Conservation (phyloP, 495 filamentous ascomycete genomes). For the Penicillium bovifimosum region DNA sequence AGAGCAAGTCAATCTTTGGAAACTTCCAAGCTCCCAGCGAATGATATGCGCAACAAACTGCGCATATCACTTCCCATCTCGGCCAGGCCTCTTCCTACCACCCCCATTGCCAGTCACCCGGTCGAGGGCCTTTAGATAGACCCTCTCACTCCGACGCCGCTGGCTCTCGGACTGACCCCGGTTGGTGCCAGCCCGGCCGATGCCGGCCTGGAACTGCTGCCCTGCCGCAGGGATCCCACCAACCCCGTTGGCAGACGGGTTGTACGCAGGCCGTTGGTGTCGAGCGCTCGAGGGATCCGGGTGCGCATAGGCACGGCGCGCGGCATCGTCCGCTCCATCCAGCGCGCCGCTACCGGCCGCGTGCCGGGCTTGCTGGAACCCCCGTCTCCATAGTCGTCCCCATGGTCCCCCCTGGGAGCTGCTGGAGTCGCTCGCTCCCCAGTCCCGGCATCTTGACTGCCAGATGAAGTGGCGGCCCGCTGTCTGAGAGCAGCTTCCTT, state of each 20-base stretch:
- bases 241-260: not conserved
- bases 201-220: not conserved
- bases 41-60: too few species aligned
- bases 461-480: not conserved
- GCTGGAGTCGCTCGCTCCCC: too few species aligned
- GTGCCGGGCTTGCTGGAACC: too few species aligned
- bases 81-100: constrained; percentile 10
- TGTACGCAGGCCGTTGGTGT: too few species aligned
- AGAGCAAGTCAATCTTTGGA: too few species aligned
- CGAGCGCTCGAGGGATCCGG: too few species aligned
- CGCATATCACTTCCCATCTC: not conserved
- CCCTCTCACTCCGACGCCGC: constrained; percentile 7
- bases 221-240: not conserved
- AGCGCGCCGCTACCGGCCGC: not conserved
- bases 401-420: too few species aligned
- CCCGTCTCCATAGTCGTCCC: too few species aligned
- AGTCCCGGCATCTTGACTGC: not conserved
- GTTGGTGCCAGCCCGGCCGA: constrained; percentile 5
- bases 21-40: too few species aligned
- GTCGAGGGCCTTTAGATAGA: not conserved
- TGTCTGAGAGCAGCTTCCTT: constrained; percentile 4
- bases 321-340: not conserved
- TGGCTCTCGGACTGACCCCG: constrained; percentile 10
- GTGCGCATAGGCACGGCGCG: too few species aligned
- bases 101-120: not conserved